Evolutionary conservation across 768 basidiomycete species (phyloP), one percentile per base, ranked within the genome.

Genomic region (Strobilomyces confusus): DNA sequence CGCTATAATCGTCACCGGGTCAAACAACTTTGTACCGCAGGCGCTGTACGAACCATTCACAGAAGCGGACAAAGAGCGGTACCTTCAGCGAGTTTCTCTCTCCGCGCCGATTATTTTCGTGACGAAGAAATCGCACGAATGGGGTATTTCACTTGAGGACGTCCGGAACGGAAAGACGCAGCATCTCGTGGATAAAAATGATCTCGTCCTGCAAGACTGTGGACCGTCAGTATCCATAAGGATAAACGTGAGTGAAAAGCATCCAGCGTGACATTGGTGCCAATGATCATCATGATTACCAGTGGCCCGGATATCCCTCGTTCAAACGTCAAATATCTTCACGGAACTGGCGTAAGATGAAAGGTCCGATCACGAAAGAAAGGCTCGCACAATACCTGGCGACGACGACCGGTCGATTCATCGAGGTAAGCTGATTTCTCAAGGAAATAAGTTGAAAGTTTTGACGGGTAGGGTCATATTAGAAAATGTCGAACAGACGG

Each of bases 301-400:
- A 88, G 87, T 89, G 87, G 86, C 85, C 85, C n/a, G 86, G 87
- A 11, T 88, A 89, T 65, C 70, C 79, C 43, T 77, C 80, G 49
- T 89, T 84, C 83, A 83, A 80, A 59, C 73, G 81, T 48, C 86
- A 87, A 63, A 87, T 89, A 58, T 82, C 84, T 9, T 88, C 87
- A 9, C 80, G 82, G 63, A 85, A 89, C 66, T 89, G 86, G 68
- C 77, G 82, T 29, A 87, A 80, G 64, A 84, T 80, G 2, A 86
- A 86, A 36, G 78, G 82, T 26, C 87, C 86, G 4, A 87, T 87
- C 57, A 89, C 86, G 2, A 77, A 78, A 33, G 78, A 78, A 37
- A 88, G 86, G 63, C 72, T 89, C 6, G 87, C 83, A 1, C 84
- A 82, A 63, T 85, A 81, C 56, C 74, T 89, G 17, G 84, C 85